Conservation (phyloP, 371 early-diverging fungal species). For the Apophysomyces variabilis region DNA sequence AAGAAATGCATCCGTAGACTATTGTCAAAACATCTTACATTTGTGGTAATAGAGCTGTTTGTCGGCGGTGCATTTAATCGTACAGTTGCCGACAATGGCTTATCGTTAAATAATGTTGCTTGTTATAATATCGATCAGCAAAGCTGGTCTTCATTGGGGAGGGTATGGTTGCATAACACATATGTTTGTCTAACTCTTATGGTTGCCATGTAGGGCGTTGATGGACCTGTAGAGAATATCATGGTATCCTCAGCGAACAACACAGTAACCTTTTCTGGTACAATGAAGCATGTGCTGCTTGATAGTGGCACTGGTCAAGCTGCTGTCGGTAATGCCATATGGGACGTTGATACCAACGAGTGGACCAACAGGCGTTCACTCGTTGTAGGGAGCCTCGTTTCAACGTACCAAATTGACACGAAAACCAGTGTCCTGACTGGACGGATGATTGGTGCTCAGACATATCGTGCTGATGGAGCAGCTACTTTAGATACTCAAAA, state of each 20-base stretch:
- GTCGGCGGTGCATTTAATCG: conserved; percentile 41
- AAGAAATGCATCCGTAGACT: neutral
- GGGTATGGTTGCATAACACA: conserved; percentile 17
- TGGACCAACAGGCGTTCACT: conserved; percentile 30
- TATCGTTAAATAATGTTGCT: conserved; percentile 34
- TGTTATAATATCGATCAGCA: conserved; percentile 23
- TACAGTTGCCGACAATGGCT: conserved; percentile 12
- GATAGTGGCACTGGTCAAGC: neutral
- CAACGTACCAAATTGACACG: neutral
- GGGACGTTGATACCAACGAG: conserved; percentile 16
- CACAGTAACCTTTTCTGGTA: conserved; percentile 40
- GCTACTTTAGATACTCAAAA: conserved; percentile 9
- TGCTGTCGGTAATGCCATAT: conserved; percentile 30
- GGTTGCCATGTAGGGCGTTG: conserved; percentile 29
- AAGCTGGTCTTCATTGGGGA: conserved; percentile 32
- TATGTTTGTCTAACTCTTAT: neutral
- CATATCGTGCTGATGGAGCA: conserved; percentile 30
- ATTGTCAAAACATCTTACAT: neutral
- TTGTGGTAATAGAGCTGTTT: conserved; percentile 27
- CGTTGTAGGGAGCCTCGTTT: conserved; percentile 23
- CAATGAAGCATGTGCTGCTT: conserved; percentile 15
- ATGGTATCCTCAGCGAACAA: conserved; percentile 21
- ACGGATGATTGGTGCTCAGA: conserved; percentile 37
- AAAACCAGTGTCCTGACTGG: conserved; percentile 25
- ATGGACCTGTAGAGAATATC: conserved; percentile 33